Evolutionary conservation across 1,284 basidiomycete genomes (phyloP), one percentile per base, ranked within the genome.

Genomic region (Acaromyces ingoldii): DNA sequence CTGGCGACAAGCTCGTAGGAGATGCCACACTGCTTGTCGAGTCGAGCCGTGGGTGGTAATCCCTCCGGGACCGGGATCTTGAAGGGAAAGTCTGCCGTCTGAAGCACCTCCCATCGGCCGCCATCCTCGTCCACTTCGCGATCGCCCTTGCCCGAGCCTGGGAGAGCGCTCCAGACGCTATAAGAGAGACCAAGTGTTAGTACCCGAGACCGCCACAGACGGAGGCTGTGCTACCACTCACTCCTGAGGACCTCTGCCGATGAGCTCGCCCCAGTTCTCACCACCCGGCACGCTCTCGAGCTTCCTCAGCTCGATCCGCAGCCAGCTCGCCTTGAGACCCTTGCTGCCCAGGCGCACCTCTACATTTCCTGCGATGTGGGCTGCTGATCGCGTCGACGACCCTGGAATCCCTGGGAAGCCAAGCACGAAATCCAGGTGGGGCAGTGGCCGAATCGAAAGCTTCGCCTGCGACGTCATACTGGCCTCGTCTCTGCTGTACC

Each of bases 241-340:
- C 22, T 70, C 69, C 39, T 70, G 65, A 15, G 72, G 72, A 7
- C 67, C 72, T 43, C 49, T 49, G 1, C 72, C 72, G 39, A 74
- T 73, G 15, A 73, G 60, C 43, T 74, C 72, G 0, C 63, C 70
- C 70, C 70, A 74, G 43, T 61, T 63, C 49, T 73, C 69, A 13
- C 70, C 70, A 7, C 61, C 58, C 4, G 71, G 63, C 1, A 73
- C 51, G 10, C 63, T 65, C 44, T 74, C 72, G 17, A 67, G 57
- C 58, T 74, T 74, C 53, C 69, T 58, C 39, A 74, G 62, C 45
- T 74, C 72, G 50, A 74, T 66, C 17, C 72, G 62, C 17, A 74
- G 53, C 70, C 70, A 74, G 42, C 63, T 54, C 25, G 67, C 72
- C 38, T 70, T 67, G 46, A 68, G 54, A 13, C 69, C 68, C 53